These are phyloP conservation scores for Pseudonitzschia pungens DNA, from an alignment of 108 stramenopile species.

Conservation along the genomic window DNA sequence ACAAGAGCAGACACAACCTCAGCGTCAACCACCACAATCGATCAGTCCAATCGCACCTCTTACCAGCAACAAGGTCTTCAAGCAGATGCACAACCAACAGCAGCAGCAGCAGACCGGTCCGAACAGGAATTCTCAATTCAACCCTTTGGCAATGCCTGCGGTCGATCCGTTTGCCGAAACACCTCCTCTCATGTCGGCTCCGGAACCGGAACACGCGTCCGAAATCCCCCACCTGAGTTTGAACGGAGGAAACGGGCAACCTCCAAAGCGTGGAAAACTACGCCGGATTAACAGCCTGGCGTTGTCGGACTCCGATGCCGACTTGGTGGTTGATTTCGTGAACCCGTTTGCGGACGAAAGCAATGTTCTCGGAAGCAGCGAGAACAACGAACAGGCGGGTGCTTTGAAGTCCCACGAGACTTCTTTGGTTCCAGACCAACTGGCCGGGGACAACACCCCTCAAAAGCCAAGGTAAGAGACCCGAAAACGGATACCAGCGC, in stretches of 20 bases:
- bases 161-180: slow-evolving; percentile 33
- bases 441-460: slow-evolving; percentile 1
- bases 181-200: slow-evolving; percentile 31
- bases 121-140: background rate
- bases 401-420: background rate
- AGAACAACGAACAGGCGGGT: too few species aligned
- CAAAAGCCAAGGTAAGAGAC: slow-evolving; percentile 1
- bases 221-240: slow-evolving; percentile 5
- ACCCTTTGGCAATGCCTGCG: background rate
- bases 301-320: slow-evolving; percentile 34
- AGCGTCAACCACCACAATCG: background rate
- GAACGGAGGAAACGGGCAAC: background rate
- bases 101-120: background rate
- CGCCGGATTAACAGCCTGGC: slow-evolving; percentile 37
- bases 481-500: too few species aligned
- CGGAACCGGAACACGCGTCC: background rate
- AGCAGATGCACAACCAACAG: background rate
- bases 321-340: slow-evolving; percentile 40
- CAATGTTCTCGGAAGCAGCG: background rate
- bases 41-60: slow-evolving; percentile 13
- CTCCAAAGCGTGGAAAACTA: slow-evolving; percentile 9
- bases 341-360: slow-evolving; percentile 56
- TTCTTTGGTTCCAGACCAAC: background rate
- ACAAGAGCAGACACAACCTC: background rate
- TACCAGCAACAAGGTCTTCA: slow-evolving; percentile 26